A percentile compares a stretch with the other conserved stretches of the same genome.
Conservation (phyloP, 2,329 filamentous ascomycete genomes). For the Colletotrichum plurivorum region DNA sequence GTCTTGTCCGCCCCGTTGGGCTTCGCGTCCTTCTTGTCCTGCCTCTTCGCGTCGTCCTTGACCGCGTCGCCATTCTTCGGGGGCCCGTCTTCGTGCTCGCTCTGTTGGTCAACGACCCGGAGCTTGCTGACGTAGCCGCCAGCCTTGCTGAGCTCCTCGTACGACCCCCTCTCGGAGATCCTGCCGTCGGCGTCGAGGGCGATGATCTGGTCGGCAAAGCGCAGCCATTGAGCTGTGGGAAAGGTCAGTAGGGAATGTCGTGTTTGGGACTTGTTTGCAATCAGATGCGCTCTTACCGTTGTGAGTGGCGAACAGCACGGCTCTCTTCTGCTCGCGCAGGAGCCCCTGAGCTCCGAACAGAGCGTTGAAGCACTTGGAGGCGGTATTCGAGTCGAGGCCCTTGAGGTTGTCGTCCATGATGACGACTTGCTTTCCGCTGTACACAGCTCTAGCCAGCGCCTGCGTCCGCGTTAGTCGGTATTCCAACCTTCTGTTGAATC, state of each 20-base stretch:
- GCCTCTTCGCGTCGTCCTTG: not conserved
- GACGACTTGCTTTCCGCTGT: slow-evolving; percentile 26
- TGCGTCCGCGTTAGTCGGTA: not conserved
- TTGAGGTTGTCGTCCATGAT: slow-evolving; percentile 34
- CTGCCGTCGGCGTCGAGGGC: slow-evolving; percentile 16
- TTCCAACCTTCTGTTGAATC: not conserved
- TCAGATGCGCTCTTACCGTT: slow-evolving; percentile 12
- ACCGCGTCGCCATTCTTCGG: not conserved
- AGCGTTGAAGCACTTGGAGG: slow-evolving; percentile 18
- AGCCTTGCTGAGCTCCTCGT: slow-evolving; percentile 14
- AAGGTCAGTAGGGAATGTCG: too few species aligned
- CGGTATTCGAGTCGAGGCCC: slow-evolving; percentile 30
- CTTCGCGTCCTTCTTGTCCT: not conserved
- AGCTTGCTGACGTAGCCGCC: slow-evolving; percentile 24
- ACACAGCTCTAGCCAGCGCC: slow-evolving; percentile 28
- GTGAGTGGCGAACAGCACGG: slow-evolving; percentile 60
- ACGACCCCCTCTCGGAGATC: slow-evolving; percentile 15
- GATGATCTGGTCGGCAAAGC: slow-evolving; percentile 17
- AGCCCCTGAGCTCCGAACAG: slow-evolving; percentile 7
- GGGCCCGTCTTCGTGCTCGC: not conserved
- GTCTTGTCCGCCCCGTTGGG: not conserved
- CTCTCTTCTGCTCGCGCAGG: slow-evolving; percentile 52
- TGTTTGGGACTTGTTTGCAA: too few species aligned
- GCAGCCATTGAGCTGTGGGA: slow-evolving; percentile 26
- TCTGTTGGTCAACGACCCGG: not conserved